Evolutionary conservation across 2,329 filamentous ascomycete species (phyloP), one percentile per base, ranked within the genome.

Genomic region (Reticulascus tulasneorum): DNA sequence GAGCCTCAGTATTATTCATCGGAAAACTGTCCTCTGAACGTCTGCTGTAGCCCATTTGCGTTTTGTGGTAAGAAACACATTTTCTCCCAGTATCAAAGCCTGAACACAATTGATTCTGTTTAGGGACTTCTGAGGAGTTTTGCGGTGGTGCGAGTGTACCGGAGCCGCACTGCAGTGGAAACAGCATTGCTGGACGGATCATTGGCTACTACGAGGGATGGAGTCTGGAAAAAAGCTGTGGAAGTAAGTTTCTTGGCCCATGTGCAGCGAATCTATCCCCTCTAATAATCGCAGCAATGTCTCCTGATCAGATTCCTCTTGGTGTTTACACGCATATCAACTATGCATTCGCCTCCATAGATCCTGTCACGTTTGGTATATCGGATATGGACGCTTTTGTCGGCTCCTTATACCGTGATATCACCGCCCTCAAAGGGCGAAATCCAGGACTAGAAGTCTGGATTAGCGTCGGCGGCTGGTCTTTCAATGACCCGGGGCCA

Each of bases 381-480:
- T 13, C 13, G 7, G 45, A 42, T 23, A 33, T 32, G 4, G 37
- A 51, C 9, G 19, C 33, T 49, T 1, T 34, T 27, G 2, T 23
- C 56, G 6, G n/a, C n/a, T n/a, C 1, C 41, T 25, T 59, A 1
- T 62, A 58, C 35, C 29, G 33, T 0, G 41, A 53, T 2, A 49
- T 67, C 9, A 59, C 56, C 0, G 43, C 27, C 6, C 35, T 65
- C 9, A 63, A 64, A 40, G 12, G 29, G 2, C 29, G 32, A n/a
- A 42, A 52, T 26, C 44, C 49, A 0, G 42, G 34, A 4, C 50
- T 69, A 0, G 46, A 67, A 38, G 56, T 59, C 2, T 59, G 50
- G 45, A 52, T 71, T 12, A 54, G 60, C 6, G 41, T 70, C 10
- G 64, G 67, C 7, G 67, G 67, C 10, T 66, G 62, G 61, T 49